Conservation (phyloP, 192 early-diverging fungal genomes). For the Umbelopsis sp. region DNA sequence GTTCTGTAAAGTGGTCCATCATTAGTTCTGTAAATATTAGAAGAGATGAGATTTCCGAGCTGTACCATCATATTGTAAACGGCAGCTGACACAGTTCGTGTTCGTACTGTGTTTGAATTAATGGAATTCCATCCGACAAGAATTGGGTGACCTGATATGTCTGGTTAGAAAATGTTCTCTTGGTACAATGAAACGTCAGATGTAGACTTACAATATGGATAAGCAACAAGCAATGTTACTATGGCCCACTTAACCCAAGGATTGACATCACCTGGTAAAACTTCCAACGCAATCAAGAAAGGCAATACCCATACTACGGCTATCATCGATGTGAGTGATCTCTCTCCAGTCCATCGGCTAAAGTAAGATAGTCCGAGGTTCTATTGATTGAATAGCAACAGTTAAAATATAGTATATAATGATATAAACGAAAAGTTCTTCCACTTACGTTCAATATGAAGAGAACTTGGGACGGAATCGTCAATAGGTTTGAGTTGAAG, state of each 20-base stretch:
- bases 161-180: neutral
- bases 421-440: neutral
- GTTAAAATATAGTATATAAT: neutral
- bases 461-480: conserved; percentile 31
- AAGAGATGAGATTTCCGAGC: conserved; percentile 30
- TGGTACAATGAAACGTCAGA: neutral
- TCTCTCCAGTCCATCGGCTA: conserved; percentile 35
- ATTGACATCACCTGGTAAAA: conserved; percentile 34
- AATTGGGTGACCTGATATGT: neutral
- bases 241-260: conserved; percentile 34
- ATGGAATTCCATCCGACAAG: conserved; percentile 45
- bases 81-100: conserved; percentile 42
- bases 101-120: conserved; percentile 41
- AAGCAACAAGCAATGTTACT: conserved; percentile 35
- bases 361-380: conserved; percentile 30
- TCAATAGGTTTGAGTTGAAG: conserved; percentile 39
- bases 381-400: neutral
- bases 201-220: neutral
- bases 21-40: conserved; percentile 37
- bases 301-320: conserved; percentile 28
- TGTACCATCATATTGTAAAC: conserved; percentile 52
- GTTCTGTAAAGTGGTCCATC: conserved; percentile 49
- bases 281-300: conserved; percentile 27
- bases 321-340: conserved; percentile 28
- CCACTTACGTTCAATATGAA: conserved; percentile 32